Evolutionary conservation across 1,139 yeast species (phyloP), one percentile per base, ranked within the genome.

Genomic region (Taiozyma sp.): DNA sequence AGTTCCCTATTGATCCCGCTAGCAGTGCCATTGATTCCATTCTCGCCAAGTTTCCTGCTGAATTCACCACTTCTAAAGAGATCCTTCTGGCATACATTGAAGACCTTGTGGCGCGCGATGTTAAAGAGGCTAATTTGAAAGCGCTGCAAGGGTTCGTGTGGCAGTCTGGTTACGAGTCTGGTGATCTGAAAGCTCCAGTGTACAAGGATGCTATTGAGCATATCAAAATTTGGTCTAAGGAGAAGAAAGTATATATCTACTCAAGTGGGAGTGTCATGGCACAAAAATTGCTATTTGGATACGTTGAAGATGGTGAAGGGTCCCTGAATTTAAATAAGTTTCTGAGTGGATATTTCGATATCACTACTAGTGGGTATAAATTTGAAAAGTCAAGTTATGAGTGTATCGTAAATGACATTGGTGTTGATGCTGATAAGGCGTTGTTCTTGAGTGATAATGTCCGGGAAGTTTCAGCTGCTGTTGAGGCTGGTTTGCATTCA

Each of bases 191-290:
- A 60, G 95, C 96, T 0, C 96, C 97, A 1, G 65, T 92, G 2
- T 92, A 82, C 63, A 62, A 64, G 0, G 98, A 92, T 66, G 93
- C 96, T 1, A 75, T 88, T 50, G 70, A 72, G 0, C 77, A 80
- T 48, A 79, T 91, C 51, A 61, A 72, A 49, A 51, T 61, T 2
- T 75, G 78, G 72, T 43, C 48, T 8, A 12, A 30, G 0, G 58
- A 57, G 10, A 57, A 60, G 28, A 69, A 71, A 8, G 72, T 89
- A 0, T 88, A 76, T 64, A 90, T 92, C 22, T 92, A 92, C 68
- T 90, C 97, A 0, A 87, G 96, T n/a, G 98, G 98, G 1, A 85
- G 95, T 48, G 81, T 92, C 36, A 79, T 82, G 52, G 97, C 97
- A 0, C 98, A 92, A 62, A 84, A 84, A 56, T 70, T 91, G 54